Evolutionary conservation across 2,329 filamentous ascomycete species (phyloP).

Genomic region (Colletotrichum abscissum): DNA sequence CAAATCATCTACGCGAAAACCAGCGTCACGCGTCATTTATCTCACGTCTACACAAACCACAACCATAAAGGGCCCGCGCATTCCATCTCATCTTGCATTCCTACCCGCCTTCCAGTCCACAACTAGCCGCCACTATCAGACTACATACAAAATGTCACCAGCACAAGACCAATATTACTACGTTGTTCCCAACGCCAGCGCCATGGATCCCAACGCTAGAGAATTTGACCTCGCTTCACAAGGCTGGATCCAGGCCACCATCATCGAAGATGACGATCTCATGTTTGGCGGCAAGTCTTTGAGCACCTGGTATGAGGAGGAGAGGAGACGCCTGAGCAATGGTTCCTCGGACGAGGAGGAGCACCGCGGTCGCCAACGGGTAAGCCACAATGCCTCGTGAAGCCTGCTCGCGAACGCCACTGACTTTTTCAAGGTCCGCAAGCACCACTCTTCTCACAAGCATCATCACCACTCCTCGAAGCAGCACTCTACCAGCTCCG

Average conservation of each 20-base stretch:
- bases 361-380: constrained; percentile 51
- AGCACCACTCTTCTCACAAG: constrained; percentile 34
- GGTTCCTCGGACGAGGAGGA: constrained; percentile 52
- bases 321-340: constrained; percentile 57
- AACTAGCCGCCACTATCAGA: constrained; percentile 13
- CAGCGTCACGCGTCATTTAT: constrained; percentile 13
- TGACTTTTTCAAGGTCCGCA: constrained; percentile 34
- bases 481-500: constrained; percentile 27
- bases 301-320: constrained; percentile 71
- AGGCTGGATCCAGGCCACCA: constrained; percentile 64
- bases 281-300: constrained; percentile 71
- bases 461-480: constrained; percentile 29
- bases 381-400: constrained; percentile 36
- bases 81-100: constrained; percentile 21
- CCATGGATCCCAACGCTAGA: constrained; percentile 45
- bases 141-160: constrained; percentile 27
- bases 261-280: constrained; percentile 71
- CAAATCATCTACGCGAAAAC: constrained; percentile 23
- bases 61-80: constrained; percentile 26
- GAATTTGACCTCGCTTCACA: constrained; percentile 48
- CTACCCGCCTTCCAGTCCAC: not conserved
- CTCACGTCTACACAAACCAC: not conserved
- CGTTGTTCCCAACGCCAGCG: constrained; percentile 46
- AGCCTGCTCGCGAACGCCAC: not conserved
- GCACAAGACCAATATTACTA: constrained; percentile 39